Evolutionary conservation across 768 basidiomycete genomes (phyloP), one percentile per base, ranked within the genome.

Genomic region (Lactarius psammicola): DNA sequence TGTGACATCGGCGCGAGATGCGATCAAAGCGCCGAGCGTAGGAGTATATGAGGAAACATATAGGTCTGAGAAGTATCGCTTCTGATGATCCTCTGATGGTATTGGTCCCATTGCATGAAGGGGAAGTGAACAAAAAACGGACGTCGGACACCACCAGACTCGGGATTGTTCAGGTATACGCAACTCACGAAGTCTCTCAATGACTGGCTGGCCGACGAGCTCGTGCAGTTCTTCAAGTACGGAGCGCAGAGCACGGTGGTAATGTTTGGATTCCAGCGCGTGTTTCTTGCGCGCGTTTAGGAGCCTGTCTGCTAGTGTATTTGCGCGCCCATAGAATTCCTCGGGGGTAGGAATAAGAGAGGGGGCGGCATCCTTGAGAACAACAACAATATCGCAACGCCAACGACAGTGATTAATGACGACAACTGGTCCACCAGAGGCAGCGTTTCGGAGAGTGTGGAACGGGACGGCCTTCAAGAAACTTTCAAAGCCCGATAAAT

Each of bases 41-140:
- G 68, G 66, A 13, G 66, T 68, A 28, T 69, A 69, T 23, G 68
- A 69, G 53, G 26, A 59, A 34, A 67, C 59, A n/a, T 59, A 60
- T 33, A 59, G 31, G 15, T 69, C 60, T 26, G 55, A 60, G 31
- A 68, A 53, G 46, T 60, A 58, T 18, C 11, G 23, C 20, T 33
- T 36, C 8, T 44, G 31, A 8, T n/a, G 26, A n/a, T n/a, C 65
- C 5, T 36, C 23, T 33, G 28, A 31, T 15, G 30, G 33, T 30
- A 68, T 61, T n/a, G 58, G 53, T 23, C 61, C 56, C 20, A 63
- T 63, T 15, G 68, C 68, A 30, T 70, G 67, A 26, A 68, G 36
- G 18, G 69, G 60, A 28, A 70, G 60, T 17, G 59, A 65, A 51
- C 42, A 63, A 17, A 70, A 64, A 23, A 34, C 42, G 7, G 63